phyloP scores from a whole-genome alignment of 306 rosid genomes.

The Notholithocarpus densiflorus region DNA sequence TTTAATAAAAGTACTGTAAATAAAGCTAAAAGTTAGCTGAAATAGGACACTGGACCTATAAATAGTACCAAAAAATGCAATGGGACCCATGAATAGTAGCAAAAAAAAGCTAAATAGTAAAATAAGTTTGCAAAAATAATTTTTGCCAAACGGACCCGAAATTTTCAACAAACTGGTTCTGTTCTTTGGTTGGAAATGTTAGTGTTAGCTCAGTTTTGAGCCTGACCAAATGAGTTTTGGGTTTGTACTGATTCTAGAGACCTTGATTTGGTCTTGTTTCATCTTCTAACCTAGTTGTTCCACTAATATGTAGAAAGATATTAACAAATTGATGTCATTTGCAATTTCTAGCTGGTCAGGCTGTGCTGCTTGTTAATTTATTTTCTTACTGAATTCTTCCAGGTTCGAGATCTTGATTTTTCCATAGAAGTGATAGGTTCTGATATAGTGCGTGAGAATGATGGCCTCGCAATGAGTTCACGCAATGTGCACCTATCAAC shows the following conservation, averaged over 20 bases:
- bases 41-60: accelerated
- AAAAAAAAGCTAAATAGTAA: too few relatives aligned
- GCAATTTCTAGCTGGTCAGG: neutral
- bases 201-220: neutral
- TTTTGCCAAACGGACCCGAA: too few relatives aligned
- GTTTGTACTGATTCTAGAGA: neutral
- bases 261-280: slow-evolving; percentile 1
- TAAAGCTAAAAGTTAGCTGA: too few relatives aligned
- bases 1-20: accelerated
- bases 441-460: slow-evolving; percentile 59
- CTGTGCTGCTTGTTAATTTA: slow-evolving; percentile 3
- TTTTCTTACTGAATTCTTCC: slow-evolving; percentile 22
- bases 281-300: neutral
- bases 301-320: neutral
- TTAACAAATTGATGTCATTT: neutral
- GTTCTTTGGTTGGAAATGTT: neutral
- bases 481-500: slow-evolving; percentile 82
- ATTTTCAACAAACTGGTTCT: neutral
- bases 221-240: neutral
- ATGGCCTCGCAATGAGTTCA: slow-evolving; percentile 95
- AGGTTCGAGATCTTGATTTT: slow-evolving; percentile 96
- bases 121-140: too few relatives aligned
- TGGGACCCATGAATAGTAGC: too few relatives aligned
- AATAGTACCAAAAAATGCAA: accelerated
- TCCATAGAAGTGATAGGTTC: slow-evolving; percentile 63